Percentiles rank a stretch among this genome's conserved stretches.
Evolutionary conservation across 163 green algal species (phyloP).

Genomic region (Scenedesmus sp.): DNA sequence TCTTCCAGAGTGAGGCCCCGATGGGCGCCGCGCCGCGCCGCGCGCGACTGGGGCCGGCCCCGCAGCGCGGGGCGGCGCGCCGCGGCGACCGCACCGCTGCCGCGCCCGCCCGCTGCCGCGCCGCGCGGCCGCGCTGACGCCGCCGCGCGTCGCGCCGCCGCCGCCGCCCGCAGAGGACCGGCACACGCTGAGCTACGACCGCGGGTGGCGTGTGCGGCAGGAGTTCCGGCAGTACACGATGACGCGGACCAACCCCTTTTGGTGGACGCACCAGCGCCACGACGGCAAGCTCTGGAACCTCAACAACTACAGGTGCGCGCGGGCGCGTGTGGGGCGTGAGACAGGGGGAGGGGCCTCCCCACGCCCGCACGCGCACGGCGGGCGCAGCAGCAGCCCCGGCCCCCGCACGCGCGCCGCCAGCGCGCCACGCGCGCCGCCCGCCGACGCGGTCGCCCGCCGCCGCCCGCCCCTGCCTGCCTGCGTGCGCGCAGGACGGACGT

Average conservation of each 20-base stretch:
- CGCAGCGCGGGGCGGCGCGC: too few relatives aligned
- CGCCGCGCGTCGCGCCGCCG: neutral
- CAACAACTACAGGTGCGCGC: slow-evolving; percentile 99
- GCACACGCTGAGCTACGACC: slow-evolving; percentile 99
- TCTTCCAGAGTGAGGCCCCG: slow-evolving; percentile 91
- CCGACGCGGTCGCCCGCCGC: too few relatives aligned
- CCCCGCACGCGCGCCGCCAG: too few relatives aligned
- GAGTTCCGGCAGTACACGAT: slow-evolving; percentile 98
- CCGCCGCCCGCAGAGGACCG: slow-evolving; percentile 79
- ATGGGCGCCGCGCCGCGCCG: too few relatives aligned
- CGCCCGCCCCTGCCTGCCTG: neutral
- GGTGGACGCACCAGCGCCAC: slow-evolving; percentile 99
- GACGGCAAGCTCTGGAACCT: slow-evolving; percentile 99
- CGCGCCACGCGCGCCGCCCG: too few relatives aligned
- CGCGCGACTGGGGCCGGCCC: too few relatives aligned
- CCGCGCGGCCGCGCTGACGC: neutral
- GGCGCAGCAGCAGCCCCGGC: too few relatives aligned
- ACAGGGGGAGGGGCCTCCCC: too few relatives aligned
- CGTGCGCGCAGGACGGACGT: slow-evolving; percentile 43
- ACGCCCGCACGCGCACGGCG: too few relatives aligned
- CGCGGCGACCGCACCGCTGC: too few relatives aligned
- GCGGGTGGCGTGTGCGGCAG: slow-evolving; percentile 98
- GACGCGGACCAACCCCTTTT: slow-evolving; percentile 95
- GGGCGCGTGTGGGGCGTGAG: too few relatives aligned
- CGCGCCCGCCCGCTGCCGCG: neutral